Base-by-base conservation (phyloP, 768 basidiomycete genomes). In the Pleurotus cornucopiae region DNA sequence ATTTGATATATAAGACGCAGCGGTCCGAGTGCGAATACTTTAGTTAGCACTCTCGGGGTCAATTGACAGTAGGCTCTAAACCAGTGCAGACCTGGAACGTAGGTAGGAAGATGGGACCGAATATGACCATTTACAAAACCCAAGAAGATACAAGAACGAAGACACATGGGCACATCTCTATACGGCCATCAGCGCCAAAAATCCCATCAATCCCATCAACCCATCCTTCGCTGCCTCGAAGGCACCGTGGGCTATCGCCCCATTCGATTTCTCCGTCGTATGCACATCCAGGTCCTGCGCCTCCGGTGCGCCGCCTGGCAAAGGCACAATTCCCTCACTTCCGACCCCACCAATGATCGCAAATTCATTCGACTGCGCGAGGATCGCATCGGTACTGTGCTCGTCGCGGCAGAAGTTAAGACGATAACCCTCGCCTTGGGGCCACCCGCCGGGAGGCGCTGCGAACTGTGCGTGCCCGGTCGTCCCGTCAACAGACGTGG, bases 351-450 rank as follows among this genome's bases (percentile, higher is more conserved):
- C 11, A 4, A 11, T 11, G 30, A 81, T 77, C 43, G 62, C 70
- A 69, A 93, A 94, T 53, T 81, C 65, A 20, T 55, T 51, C 14
- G 89, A 91, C 70, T 94, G 90, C 37, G 91, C 89, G 54, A 83
- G 77, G 60, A 94, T 83, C 51, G 71, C 69, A 66, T 68, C 64
- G 20, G 79, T 70, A 53, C 82, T 51, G n/a, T 76, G 55, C 2
- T 74, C 60, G 60, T 80, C 75, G 60, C 74, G 63, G 58, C 86
- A 82, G 21, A 94, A 68, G 73, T 94, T 91, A 70, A 95, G 77
- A 55, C 81, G 85, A 80, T 80, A 94, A 30, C 69, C 73, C 34
- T 60, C 54, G 55, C 85, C 87, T n/a, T 67, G 44, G 11, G 84
- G 83, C 84, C 87, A 92, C 13, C 86, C 86, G 25, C 74, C 76